These are phyloP conservation scores for Neonectria hederae DNA, from an alignment of 2,329 filamentous ascomycete genomes.

Conservation along the genomic window DNA sequence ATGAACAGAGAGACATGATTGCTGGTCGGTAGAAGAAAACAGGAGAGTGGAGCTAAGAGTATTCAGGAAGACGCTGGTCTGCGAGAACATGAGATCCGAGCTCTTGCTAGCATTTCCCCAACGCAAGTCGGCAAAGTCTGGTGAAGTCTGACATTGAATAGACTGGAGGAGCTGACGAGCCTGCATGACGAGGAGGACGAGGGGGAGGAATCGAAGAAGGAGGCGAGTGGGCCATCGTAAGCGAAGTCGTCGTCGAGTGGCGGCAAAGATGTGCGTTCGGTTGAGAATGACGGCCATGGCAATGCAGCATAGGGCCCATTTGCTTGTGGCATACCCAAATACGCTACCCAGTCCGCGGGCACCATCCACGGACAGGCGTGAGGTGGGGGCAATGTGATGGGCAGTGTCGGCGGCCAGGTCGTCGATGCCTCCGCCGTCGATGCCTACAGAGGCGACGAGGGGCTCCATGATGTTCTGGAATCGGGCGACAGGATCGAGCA, in stretches of 20 bases:
- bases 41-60: slow-evolving; percentile 76
- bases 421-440: slow-evolving; percentile 24
- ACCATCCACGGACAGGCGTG: slow-evolving; percentile 65
- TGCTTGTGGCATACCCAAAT: slow-evolving; percentile 89
- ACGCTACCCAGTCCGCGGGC: slow-evolving; percentile 81
- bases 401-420: slow-evolving; percentile 22
- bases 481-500: slow-evolving; percentile 37
- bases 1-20: slow-evolving; percentile 77
- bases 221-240: slow-evolving; percentile 79
- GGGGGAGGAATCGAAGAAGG: slow-evolving; percentile 74
- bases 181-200: slow-evolving; percentile 75
- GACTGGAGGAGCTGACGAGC: slow-evolving; percentile 78
- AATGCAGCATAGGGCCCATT: slow-evolving; percentile 91
- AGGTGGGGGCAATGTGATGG: slow-evolving; percentile 40
- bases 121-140: slow-evolving; percentile 73
- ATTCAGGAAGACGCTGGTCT: slow-evolving; percentile 76
- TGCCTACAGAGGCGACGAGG: slow-evolving; percentile 20
- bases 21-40: slow-evolving; percentile 76
- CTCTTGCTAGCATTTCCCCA: slow-evolving; percentile 74
- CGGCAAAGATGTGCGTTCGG: slow-evolving; percentile 92
- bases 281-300: slow-evolving; percentile 88
- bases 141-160: slow-evolving; percentile 90
- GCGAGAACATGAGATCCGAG: slow-evolving; percentile 74
- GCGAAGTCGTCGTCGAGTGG: slow-evolving; percentile 81
- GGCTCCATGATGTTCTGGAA: slow-evolving; percentile 46